Percentiles rank a stretch among this genome's conserved stretches.
Evolutionary conservation across 2,329 filamentous ascomycete genomes (phyloP).

Genomic region (Aspergillus latus): DNA sequence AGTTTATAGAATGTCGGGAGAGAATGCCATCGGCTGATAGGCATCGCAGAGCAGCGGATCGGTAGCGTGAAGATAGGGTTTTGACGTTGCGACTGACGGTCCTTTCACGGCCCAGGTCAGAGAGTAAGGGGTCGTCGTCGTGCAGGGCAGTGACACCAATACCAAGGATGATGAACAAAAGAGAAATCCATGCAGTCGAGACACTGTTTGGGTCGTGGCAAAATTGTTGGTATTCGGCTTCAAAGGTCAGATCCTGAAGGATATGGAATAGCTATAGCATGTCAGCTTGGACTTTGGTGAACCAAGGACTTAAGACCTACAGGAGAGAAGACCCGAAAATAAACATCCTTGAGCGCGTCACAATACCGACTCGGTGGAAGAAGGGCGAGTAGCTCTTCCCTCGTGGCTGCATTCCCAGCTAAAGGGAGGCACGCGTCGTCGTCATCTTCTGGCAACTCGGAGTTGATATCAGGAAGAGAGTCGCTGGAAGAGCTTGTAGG

Average conservation of each 20-base stretch:
- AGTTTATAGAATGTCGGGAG: conserved; percentile 41
- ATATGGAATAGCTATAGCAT: conserved; percentile 39
- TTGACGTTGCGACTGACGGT: conserved; percentile 39
- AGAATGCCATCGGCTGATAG: conserved; percentile 42
- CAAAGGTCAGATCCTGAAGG: conserved; percentile 43
- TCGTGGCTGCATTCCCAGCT: conserved; percentile 26
- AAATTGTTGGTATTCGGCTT: conserved; percentile 41
- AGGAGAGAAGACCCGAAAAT: conserved; percentile 41
- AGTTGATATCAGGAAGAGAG: conserved; percentile 27
- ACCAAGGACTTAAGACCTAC: conserved; percentile 23
- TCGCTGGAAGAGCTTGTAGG: conserved; percentile 27
- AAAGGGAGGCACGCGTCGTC: conserved; percentile 38
- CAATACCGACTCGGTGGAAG: conserved; percentile 39
- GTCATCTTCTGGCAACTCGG: conserved; percentile 31
- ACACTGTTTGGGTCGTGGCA: conserved; percentile 36
- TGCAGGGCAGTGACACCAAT: conserved; percentile 41
- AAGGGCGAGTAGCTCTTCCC: conserved; percentile 32
- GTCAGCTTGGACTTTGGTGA: background rate
- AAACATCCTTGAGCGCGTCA: conserved; percentile 38
- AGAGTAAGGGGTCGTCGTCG: conserved; percentile 37
- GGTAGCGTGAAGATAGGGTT: conserved; percentile 38
- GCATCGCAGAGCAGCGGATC: conserved; percentile 39
- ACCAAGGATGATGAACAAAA: conserved; percentile 41
- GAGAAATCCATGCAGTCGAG: conserved; percentile 40
- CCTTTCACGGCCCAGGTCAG: conserved; percentile 39